Percentiles rank a stretch among this genome's conserved stretches.
These are phyloP conservation scores for Stachybotrys chartarum DNA, from an alignment of 2,329 filamentous ascomycete genomes.

Conservation along the genomic window DNA sequence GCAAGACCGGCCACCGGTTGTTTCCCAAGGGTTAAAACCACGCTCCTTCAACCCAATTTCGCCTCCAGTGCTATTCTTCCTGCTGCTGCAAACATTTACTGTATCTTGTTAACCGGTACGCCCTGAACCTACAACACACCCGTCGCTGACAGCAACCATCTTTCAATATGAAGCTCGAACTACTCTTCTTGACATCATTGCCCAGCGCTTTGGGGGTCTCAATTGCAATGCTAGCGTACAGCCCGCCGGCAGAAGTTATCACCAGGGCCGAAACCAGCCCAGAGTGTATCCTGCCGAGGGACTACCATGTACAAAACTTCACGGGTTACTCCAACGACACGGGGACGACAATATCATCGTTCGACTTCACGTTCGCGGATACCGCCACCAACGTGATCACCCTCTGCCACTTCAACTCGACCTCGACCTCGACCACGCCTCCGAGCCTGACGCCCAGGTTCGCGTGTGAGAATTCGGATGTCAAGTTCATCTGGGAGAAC, in stretches of 20 bases:
- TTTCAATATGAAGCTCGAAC: neutral
- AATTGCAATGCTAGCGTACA: constrained; percentile 13
- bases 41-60: neutral
- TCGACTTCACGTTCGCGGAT: constrained; percentile 35
- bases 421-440: constrained; percentile 26
- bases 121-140: neutral
- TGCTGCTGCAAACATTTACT: neutral
- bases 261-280: constrained; percentile 13
- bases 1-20: neutral
- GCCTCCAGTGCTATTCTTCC: neutral
- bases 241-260: constrained; percentile 15
- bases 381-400: constrained; percentile 30
- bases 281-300: constrained; percentile 27
- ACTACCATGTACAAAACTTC: constrained; percentile 33
- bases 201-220: constrained; percentile 11
- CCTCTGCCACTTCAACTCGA: constrained; percentile 34
- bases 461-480: constrained; percentile 30
- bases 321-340: constrained; percentile 23
- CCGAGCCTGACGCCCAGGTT: constrained; percentile 27
- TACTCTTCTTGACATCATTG: constrained; percentile 13
- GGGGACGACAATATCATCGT: constrained; percentile 19
- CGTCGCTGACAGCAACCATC: no score
- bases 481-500: constrained; percentile 36
- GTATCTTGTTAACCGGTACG: no score
- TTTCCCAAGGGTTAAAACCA: no score